Conservation (phyloP, 2,329 filamentous ascomycete genomes). For the Cryphonectria parasitica region DNA sequence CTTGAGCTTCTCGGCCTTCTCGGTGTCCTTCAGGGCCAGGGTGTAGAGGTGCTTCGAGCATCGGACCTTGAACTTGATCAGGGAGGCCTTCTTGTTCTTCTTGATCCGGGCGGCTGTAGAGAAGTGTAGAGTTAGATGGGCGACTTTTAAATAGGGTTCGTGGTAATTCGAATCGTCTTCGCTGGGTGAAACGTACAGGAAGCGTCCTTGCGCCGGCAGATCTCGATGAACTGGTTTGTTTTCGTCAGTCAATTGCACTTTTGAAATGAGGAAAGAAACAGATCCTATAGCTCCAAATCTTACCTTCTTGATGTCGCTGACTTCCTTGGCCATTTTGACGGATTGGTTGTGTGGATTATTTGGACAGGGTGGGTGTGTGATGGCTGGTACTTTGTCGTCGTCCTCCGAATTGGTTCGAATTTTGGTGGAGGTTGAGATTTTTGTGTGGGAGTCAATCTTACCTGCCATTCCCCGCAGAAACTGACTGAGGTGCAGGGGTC, state of each 20-base stretch:
- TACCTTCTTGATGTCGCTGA: conserved; percentile 94
- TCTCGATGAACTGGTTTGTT: conserved; percentile 92
- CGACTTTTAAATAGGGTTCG: conserved; percentile 24
- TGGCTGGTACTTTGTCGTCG: conserved; percentile 25
- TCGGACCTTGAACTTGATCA: conserved; percentile 99
- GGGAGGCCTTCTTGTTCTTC: conserved; percentile 87
- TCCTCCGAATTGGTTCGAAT: conserved; percentile 26
- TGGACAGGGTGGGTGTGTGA: conserved; percentile 30
- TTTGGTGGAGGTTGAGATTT: conserved; percentile 28
- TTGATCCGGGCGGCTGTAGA: conserved; percentile 82
- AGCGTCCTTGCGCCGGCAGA: conserved; percentile 99
- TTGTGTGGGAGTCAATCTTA: conserved; percentile 23
- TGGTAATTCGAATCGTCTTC: conserved; percentile 21
- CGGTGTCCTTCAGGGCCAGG: conserved; percentile 95
- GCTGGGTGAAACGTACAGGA: conserved; percentile 74
- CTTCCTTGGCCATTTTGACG: conserved; percentile 96
- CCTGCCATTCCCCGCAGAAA: conserved; percentile 2
- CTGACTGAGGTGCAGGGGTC: conserved; percentile 12
- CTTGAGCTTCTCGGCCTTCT: conserved; percentile 99
- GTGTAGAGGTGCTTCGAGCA: conserved; percentile 97
- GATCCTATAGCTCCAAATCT: conserved; percentile 31
- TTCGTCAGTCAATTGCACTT: conserved; percentile 30
- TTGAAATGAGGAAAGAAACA: background rate
- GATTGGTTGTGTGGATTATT: conserved; percentile 42
- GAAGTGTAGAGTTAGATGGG: conserved; percentile 28